Evolutionary conservation across 371 early-diverging fungal genomes (phyloP).

Genomic region (Blastocladiella emersonii): DNA sequence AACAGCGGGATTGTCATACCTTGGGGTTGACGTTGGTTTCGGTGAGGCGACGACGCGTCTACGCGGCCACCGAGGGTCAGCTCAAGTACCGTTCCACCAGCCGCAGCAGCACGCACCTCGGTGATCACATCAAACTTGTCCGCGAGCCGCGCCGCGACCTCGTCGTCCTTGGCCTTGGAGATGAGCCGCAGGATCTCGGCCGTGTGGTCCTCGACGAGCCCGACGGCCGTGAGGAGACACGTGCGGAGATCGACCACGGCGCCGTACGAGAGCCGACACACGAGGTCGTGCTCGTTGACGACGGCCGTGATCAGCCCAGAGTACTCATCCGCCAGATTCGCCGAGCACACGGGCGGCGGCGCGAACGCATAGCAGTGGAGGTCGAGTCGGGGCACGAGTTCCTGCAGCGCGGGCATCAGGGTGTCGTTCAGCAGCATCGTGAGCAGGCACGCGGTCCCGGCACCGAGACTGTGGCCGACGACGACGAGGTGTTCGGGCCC

Average conservation of each 20-base stretch:
- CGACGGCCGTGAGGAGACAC: conserved; percentile 1
- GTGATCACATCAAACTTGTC: not conserved
- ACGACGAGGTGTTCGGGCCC: not conserved
- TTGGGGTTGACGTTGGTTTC: not conserved
- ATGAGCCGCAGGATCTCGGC: not conserved
- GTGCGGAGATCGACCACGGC: not conserved
- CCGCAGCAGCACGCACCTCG: not conserved
- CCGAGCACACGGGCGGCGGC: conserved; percentile 4
- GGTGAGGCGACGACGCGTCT: no score
- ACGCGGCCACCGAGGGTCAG: no score
- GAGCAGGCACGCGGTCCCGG: not conserved
- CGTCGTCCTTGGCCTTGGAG: not conserved
- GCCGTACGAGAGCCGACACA: conserved; percentile 4
- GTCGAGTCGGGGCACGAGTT: not conserved
- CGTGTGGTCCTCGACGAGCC: not conserved
- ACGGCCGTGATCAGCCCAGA: not conserved
- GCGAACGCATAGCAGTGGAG: conserved; percentile 5
- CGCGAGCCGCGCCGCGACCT: not conserved
- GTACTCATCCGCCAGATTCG: not conserved
- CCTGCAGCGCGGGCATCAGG: not conserved
- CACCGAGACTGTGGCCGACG: conserved; percentile 8
- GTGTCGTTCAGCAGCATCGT: conserved; percentile 1
- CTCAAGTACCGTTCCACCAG: no score
- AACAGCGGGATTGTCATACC: not conserved
- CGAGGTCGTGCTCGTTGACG: conserved; percentile 1